These are phyloP conservation scores for Pythium sp. DNA, from an alignment of 352 stramenopile genomes.

Conservation along the genomic window DNA sequence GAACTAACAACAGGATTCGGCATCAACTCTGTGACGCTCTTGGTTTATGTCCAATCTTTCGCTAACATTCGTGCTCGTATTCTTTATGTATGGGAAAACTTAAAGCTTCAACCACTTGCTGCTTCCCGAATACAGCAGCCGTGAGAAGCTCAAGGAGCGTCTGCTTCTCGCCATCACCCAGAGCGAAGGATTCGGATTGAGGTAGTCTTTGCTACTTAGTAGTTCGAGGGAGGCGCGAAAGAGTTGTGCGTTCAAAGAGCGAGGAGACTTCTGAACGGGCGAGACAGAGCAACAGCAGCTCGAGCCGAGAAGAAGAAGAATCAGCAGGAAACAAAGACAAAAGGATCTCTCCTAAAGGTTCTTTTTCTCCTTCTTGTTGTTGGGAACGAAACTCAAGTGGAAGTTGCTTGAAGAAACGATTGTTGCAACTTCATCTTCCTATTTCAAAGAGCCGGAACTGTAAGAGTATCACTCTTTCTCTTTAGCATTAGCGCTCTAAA, in stretches of 20 bases:
- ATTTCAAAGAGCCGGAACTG: too few species aligned
- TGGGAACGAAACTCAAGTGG: too few species aligned
- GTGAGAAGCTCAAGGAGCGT: slow-evolving; percentile 78
- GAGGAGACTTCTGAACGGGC: neutral
- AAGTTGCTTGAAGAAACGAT: too few species aligned
- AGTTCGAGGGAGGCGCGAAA: neutral
- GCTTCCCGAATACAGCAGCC: slow-evolving; percentile 74
- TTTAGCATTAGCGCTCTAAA: too few species aligned
- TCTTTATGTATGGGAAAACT: neutral
- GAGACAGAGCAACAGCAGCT: neutral
- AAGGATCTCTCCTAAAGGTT: neutral
- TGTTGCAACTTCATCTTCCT: too few species aligned
- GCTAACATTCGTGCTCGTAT: slow-evolving; percentile 8
- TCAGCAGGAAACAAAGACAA: neutral
- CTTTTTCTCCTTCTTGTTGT: neutral
- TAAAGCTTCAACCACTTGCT: slow-evolving; percentile 86
- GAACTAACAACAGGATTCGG: neutral
- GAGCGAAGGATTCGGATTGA: slow-evolving; percentile 78
- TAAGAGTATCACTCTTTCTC: too few species aligned
- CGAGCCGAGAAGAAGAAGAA: neutral
- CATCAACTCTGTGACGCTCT: neutral
- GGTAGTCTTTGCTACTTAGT: slow-evolving; percentile 28
- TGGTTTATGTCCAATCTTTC: too few species aligned
- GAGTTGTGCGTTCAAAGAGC: neutral
- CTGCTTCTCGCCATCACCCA: slow-evolving; percentile 82